Base-by-base conservation (phyloP, 2,329 filamentous ascomycete species). In the Neodidymelliopsis sp. region DNA sequence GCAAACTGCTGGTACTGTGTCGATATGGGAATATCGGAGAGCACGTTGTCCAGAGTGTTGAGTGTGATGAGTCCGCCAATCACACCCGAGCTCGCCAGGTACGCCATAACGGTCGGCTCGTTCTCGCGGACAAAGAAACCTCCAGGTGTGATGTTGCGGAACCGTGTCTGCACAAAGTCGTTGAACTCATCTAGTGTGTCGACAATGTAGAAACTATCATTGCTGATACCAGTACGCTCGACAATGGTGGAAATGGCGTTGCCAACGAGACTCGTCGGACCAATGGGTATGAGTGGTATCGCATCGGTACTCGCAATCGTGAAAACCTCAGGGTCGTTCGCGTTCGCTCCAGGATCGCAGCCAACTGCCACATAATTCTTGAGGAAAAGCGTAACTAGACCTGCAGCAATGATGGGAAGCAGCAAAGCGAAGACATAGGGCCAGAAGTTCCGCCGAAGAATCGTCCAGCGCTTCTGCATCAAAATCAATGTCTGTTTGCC, bases 41-140 rank as follows among this genome's bases (percentile, higher is more conserved):
- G 71, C 15, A 91, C 65, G 83, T 89, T 42, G 90, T 97, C 73
- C 84, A 97, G 78, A 84, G 97, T 80, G 89, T 97, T 94, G 79
- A 97, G 79, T 77, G 88, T 66, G 84, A 97, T 69, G 81, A 97
- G 75, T 83, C 91, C 59, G 29, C 75, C 76, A 15, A 84, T 81
- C 18, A 93, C 75, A 4, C 82, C 78, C 8, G 79, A 74, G 60
- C 90, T 86, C 10, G 82, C 88, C 50, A 83, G 78, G 75, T 89
- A 96, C 1, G 88, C 86, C 54, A 94, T 79, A 0, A 86, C 87
- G 1, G 90, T 84, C 2, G 78, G 71, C 1, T 70, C 76, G 13
- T 76, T 75, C 43, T 88, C 83, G 15, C 85, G 87, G 2, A 95
- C 75, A 78, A 89, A 96, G 66, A 94, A 82, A 0, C 88, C 91